Evolutionary conservation across 345 rosid species (phyloP).

Genomic region (Luvunga scandens): DNA sequence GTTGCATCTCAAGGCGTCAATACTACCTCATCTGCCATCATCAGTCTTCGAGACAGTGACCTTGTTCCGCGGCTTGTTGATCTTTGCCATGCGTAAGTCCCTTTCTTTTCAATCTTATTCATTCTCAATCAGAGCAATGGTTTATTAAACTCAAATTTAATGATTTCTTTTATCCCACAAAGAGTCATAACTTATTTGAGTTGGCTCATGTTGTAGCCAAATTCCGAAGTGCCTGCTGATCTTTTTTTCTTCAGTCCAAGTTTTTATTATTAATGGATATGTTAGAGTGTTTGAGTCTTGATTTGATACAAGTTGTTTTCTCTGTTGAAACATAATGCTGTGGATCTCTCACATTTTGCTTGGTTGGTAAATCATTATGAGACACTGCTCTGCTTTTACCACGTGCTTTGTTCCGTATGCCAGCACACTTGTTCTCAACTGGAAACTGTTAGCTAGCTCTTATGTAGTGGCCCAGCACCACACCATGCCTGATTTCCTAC

Average conservation of each 20-base stretch:
- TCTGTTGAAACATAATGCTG: conserved; percentile 7
- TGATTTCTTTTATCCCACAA: background rate
- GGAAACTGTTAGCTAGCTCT: conserved; percentile 16
- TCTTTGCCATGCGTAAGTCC: conserved; percentile 82
- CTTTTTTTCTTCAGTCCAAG: background rate
- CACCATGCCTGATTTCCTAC: background rate
- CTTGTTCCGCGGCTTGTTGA: conserved; percentile 93
- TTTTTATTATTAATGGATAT: background rate
- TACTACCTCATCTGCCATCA: conserved; percentile 81
- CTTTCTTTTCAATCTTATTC: background rate
- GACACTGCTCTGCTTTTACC: conserved; percentile 14
- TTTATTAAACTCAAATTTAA: background rate
- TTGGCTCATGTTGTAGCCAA: too few species aligned
- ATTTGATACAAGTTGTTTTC: conserved; percentile 2
- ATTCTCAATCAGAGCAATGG: background rate
- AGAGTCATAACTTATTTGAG: background rate
- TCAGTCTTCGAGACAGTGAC: conserved; percentile 74
- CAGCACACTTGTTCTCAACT: conserved; percentile 23
- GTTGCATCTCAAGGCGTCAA: conserved; percentile 90
- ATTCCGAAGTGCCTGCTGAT: background rate
- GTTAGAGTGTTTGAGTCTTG: background rate
- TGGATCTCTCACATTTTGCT: conserved; percentile 10
- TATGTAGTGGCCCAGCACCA: conserved; percentile 30
- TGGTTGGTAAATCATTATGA: conserved; percentile 38
- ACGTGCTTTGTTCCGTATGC: conserved; percentile 18